phyloP scores from a whole-genome alignment of 371 early-diverging fungal species.

The Mucor plumbeus region DNA sequence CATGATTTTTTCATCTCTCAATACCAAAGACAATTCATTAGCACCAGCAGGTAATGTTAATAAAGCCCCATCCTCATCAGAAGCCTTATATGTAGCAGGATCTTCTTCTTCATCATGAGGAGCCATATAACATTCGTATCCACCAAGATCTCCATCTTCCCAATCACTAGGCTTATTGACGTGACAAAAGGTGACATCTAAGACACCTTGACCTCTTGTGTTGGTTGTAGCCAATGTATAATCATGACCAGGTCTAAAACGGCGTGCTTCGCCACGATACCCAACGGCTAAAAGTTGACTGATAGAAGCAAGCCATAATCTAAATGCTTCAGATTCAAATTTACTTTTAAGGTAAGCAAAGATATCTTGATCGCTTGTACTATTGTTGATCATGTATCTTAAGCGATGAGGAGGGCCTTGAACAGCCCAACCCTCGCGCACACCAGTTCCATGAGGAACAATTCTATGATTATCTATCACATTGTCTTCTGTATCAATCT shows the following conservation, averaged over 20 bases:
- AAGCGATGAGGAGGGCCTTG: constrained; percentile 62
- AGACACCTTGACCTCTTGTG: constrained; percentile 23
- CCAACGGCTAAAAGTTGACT: constrained; percentile 34
- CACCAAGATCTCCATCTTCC: constrained; percentile 74
- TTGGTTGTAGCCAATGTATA: constrained; percentile 65
- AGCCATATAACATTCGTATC: constrained; percentile 80
- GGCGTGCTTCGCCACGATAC: constrained; percentile 49
- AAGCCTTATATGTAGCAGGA: constrained; percentile 68
- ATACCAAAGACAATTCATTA: constrained; percentile 68
- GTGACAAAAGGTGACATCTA: constrained; percentile 65
- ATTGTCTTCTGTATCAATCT: constrained; percentile 39
- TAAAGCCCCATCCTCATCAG: constrained; percentile 61
- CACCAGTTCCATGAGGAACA: constrained; percentile 60
- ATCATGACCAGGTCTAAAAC: constrained; percentile 75
- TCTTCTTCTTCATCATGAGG: constrained; percentile 73
- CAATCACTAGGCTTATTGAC: constrained; percentile 40
- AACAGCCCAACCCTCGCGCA: constrained; percentile 51
- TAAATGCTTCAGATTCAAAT: constrained; percentile 43
- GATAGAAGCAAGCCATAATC: constrained; percentile 49
- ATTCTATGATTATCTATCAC: constrained; percentile 25
- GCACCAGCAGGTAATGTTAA: constrained; percentile 67
- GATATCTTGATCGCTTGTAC: constrained; percentile 17
- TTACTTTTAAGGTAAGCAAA: constrained; percentile 19
- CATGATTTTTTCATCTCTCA: constrained; percentile 78
- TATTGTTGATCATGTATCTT: constrained; percentile 45